These are phyloP conservation scores for Bretschneidera sinensis DNA, from an alignment of 345 rosid genomes.

Conservation along the genomic window DNA sequence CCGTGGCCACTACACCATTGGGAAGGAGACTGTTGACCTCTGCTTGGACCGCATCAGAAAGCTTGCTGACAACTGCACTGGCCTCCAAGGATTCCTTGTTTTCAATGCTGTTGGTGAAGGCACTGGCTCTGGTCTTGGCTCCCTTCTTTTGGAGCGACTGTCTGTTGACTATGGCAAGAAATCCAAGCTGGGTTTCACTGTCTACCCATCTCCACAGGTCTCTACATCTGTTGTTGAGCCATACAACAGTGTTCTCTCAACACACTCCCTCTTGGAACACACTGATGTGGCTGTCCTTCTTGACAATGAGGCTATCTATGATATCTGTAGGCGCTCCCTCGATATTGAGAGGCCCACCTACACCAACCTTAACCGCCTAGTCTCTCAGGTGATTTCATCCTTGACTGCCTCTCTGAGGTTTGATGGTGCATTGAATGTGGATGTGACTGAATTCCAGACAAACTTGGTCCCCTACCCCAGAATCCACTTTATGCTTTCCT, in stretches of 20 bases:
- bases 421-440: conserved; percentile 70
- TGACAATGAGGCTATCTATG: conserved; percentile 62
- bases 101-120: too few relatives aligned
- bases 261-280: conserved; percentile 71
- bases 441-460: too few relatives aligned
- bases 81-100: too few relatives aligned
- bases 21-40: conserved; percentile 73
- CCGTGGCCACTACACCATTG: conserved; percentile 82
- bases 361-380: conserved; percentile 70
- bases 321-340: conserved; percentile 71
- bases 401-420: conserved; percentile 74
- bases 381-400: conserved; percentile 76
- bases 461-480: too few relatives aligned
- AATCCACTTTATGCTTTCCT: too few relatives aligned
- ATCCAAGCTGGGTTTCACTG: conserved; percentile 69
- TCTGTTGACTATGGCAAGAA: too few relatives aligned
- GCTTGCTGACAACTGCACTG: too few relatives aligned
- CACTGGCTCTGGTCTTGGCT: too few relatives aligned
- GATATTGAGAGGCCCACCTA: conserved; percentile 74
- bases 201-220: conserved; percentile 76
- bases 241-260: conserved; percentile 74
- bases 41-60: conserved; percentile 75
- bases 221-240: conserved; percentile 77
- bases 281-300: conserved; percentile 70
- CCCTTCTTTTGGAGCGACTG: too few relatives aligned